Evolutionary conservation across 352 stramenopile species (phyloP), one percentile per base, ranked within the genome.

Genomic region (Globisporangium nagaii): DNA sequence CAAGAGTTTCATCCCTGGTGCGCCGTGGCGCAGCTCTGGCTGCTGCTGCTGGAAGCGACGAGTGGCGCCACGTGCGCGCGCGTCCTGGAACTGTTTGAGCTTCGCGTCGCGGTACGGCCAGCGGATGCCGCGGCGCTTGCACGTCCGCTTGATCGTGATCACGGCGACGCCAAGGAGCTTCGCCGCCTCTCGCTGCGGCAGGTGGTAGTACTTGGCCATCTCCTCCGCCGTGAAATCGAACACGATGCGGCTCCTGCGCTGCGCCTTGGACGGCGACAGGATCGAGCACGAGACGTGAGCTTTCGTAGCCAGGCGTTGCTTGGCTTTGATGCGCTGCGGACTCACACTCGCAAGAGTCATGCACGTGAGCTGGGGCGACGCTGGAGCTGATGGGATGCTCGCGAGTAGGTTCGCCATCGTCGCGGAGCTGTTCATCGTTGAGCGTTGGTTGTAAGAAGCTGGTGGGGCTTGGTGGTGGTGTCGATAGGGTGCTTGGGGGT

Each of bases 141-240:
- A 77, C 45, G 49, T 57, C 53, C 68, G 60, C 62, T 77, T 77
- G 56, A 77, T 11, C 11, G 68, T 77, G 57, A 77, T 77, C 44
- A 66, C 46, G 2, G 66, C 53, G n/a, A 74, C 60, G n/a, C 53
- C 49, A 9, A 75, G 48, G 24, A 49, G 13, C 17, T 51, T 49
- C 15, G 69, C 66, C 27, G 58, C 75, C 44, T 69, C 49, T 37
- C 58, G 65, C 47, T 86, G 75, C 5, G 75, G 63, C 35, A 86
- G 60, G 41, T 86, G 70, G 56, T 76, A 86, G 55, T 54, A 84
- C 42, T 61, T 58, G 13, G 46, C 40, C 49, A 84, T 58, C 11
- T 73, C 61, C 7, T 76, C 42, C 17, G 49, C 57, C 19, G 54
- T 62, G 54, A 75, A 78, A 37, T 86, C 63, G 57, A 67, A 85